phyloP scores from a whole-genome alignment of 345 rosid species.

The Hibiscus syriacus region DNA sequence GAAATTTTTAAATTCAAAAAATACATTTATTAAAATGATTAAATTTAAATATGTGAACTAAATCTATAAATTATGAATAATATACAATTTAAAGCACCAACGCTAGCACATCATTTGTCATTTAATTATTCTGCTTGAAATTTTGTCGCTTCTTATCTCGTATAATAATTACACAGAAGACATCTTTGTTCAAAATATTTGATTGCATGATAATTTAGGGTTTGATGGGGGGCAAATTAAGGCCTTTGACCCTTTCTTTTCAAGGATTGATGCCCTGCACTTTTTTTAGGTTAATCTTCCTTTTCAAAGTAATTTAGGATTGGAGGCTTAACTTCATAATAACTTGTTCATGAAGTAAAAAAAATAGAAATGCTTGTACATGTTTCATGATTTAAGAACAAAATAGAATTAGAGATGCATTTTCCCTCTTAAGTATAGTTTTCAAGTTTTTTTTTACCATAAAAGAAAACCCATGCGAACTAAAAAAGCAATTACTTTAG shows the following conservation, averaged over 20 bases:
- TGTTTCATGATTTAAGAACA: not conserved
- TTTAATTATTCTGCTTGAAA: not conserved
- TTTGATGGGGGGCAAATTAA: not conserved
- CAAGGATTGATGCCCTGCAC: not conserved
- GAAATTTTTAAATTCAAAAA: too few species aligned
- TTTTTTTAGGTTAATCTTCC: not conserved
- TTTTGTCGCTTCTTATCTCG: not conserved
- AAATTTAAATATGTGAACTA: too few species aligned
- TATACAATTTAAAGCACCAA: not conserved
- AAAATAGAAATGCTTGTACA: not conserved
- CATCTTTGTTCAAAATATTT: not conserved
- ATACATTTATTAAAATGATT: too few species aligned
- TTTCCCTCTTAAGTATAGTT: conserved; percentile 7
- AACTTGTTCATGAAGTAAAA: not conserved
- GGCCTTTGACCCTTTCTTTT: not conserved
- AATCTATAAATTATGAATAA: too few species aligned
- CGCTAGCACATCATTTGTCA: not conserved
- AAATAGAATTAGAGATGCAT: not conserved
- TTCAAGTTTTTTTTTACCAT: too few species aligned
- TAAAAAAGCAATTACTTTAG: not conserved
- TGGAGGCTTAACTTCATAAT: not conserved
- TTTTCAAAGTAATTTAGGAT: not conserved
- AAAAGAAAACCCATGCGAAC: not conserved
- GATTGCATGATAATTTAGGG: too few species aligned
- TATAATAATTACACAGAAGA: conserved; percentile 1